Evolutionary conservation across 2,329 filamentous ascomycete species (phyloP), one percentile per base, ranked within the genome.

Genomic region (Cryphonectria parasitica): DNA sequence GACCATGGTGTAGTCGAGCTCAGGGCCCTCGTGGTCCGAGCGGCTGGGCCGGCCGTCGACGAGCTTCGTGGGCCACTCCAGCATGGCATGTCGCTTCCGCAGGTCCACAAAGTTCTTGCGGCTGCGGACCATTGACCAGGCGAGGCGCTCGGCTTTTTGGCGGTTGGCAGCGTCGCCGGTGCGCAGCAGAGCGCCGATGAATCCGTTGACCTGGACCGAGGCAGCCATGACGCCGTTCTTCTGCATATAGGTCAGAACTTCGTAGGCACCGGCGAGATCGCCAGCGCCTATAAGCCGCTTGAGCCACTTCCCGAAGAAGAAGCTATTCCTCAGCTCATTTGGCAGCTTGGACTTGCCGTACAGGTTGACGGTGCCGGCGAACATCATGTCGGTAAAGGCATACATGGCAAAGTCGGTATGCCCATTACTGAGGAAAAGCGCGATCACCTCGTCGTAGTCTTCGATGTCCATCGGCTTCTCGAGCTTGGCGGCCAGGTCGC

Each of bases 381-480:
- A 88, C 89, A 97, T 94, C 94, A 97, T 97, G 78, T 97, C 93
- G 75, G 91, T 92, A 79, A 97, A 97, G 0, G 93, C 89, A 67
- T 89, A 88, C 68, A 95, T 85, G 0, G 92, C 93, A 71, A 90
- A 86, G 71, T 91, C 87, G 7, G 88, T 84, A 71, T 90, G 85
- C 67, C 89, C 87, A 8, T 88, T 86, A 31, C 89, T 84, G 36
- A 97, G 81, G 76, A 97, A 93, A 61, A 87, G 88, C 28, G 91
- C 86, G 63, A 91, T 90, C 49, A 95, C 86, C 72, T 87, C 83
- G 78, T 97, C 94, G 75, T 95, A 97, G 77, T 97, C 92, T 25
- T 89, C 82, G 76, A 95, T 89, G 3, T 84, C 87, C 82, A 94
- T 91, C 0, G 84, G 71, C 39, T 72, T 72, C 5, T 64, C 66